Conservation (phyloP, 441 rosid genomes). For the Cnidoscolus chayamansa region DNA sequence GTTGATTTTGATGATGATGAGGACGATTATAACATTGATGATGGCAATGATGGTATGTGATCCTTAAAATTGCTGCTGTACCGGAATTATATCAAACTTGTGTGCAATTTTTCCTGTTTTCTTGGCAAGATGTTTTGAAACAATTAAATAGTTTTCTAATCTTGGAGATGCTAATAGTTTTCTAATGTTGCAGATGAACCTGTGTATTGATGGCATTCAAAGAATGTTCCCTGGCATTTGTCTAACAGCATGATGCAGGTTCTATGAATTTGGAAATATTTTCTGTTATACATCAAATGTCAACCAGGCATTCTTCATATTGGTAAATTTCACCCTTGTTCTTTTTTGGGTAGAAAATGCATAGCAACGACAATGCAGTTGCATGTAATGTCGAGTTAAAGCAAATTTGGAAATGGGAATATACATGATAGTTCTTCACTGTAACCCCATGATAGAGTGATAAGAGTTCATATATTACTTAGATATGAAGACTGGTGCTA, state of each 20-base stretch:
- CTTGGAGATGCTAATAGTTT: not conserved
- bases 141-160: not conserved
- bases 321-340: not conserved
- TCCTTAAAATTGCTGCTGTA: not conserved
- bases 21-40: slow-evolving; percentile 37
- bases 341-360: not conserved
- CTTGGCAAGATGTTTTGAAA: not conserved
- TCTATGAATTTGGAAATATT: slow-evolving; percentile 20
- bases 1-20: slow-evolving; percentile 44
- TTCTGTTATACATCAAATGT: not conserved
- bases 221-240: not conserved
- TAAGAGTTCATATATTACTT: not conserved
- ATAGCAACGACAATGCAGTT: not conserved
- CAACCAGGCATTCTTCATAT: not conserved
- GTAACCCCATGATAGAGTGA: too few species aligned
- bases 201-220: not conserved
- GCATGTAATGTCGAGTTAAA: not conserved
- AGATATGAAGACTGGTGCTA: not conserved
- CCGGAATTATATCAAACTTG: not conserved
- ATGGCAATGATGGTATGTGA: slow-evolving; percentile 29
- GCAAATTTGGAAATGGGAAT: not conserved
- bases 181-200: slow-evolving; percentile 23
- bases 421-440: not conserved
- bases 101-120: slow-evolving; percentile 1
- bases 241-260: not conserved